Conservation (phyloP, 768 basidiomycete genomes). For the Leccinum subgranulosum region DNA sequence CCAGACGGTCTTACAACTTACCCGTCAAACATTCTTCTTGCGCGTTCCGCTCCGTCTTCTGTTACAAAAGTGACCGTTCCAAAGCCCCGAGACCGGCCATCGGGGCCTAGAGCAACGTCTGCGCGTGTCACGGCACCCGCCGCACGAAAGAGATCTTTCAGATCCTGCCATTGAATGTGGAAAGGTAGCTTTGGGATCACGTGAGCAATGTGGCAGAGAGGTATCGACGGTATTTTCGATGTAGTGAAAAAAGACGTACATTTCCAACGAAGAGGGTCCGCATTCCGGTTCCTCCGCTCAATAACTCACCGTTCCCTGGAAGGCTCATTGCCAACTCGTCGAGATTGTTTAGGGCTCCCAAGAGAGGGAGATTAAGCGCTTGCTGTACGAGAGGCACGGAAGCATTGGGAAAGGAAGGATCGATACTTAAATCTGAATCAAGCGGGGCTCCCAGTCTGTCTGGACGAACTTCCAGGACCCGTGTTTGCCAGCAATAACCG, state of each 20-base stretch:
- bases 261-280: constrained; percentile 86
- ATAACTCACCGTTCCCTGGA: constrained; percentile 19
- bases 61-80: constrained; percentile 88
- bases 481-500: constrained; percentile 95
- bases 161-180: constrained; percentile 96
- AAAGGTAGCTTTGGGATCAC: constrained; percentile 68
- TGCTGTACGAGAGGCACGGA: constrained; percentile 21
- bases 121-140: constrained; percentile 89
- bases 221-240: constrained; percentile 3
- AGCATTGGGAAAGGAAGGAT: constrained; percentile 8
- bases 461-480: constrained; percentile 86
- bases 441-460: constrained; percentile 57
- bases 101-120: constrained; percentile 83
- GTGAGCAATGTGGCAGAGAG: constrained; percentile 12
- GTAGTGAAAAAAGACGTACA: constrained; percentile 44
- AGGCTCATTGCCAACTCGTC: constrained; percentile 17
- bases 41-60: constrained; percentile 80
- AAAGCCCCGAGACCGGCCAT: constrained; percentile 88
- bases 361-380: constrained; percentile 12
- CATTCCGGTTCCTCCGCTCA: constrained; percentile 31
- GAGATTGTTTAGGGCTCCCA: constrained; percentile 13
- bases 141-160: constrained; percentile 92
- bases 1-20: constrained; percentile 36
- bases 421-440: constrained; percentile 22
- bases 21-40: constrained; percentile 90